phyloP scores from a whole-genome alignment of 2,329 filamentous ascomycete species.

The Fusarium globosum region DNA sequence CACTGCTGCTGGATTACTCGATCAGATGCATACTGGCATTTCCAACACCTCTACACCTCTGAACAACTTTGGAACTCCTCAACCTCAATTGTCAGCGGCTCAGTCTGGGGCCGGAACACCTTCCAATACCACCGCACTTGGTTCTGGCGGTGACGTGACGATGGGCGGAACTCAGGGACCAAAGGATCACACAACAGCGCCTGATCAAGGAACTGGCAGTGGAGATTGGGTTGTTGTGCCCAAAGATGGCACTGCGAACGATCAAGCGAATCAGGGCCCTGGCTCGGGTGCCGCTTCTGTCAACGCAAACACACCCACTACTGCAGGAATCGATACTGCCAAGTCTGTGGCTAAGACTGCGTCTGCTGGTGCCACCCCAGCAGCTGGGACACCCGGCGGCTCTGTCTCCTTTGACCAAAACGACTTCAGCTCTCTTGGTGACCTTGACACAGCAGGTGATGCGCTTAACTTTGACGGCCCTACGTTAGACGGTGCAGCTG shows the following conservation, averaged over 20 bases:
- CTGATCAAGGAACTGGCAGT: slow-evolving; percentile 62
- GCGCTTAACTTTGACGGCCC: slow-evolving; percentile 75
- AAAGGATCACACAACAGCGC: slow-evolving; percentile 55
- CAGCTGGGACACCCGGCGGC: slow-evolving; percentile 51
- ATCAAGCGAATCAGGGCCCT: slow-evolving; percentile 36
- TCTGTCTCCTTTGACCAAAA: slow-evolving; percentile 63
- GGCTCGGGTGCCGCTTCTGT: slow-evolving; percentile 27
- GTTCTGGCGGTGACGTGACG: slow-evolving; percentile 52
- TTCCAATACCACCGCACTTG: slow-evolving; percentile 59
- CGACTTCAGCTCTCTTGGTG: slow-evolving; percentile 72
- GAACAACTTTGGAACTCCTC: slow-evolving; percentile 70
- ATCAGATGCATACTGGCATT: slow-evolving; percentile 74
- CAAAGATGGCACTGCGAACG: slow-evolving; percentile 65
- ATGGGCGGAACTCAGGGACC: slow-evolving; percentile 65
- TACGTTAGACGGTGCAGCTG: slow-evolving; percentile 57
- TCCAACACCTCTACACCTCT: slow-evolving; percentile 70
- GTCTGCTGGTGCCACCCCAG: slow-evolving; percentile 40
- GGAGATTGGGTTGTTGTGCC: slow-evolving; percentile 83
- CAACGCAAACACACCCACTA: slow-evolving; percentile 49
- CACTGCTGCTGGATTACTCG: slow-evolving; percentile 72
- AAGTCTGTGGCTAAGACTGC: slow-evolving; percentile 36
- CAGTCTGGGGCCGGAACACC: slow-evolving; percentile 70
- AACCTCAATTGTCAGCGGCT: slow-evolving; percentile 65
- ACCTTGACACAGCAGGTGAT: slow-evolving; percentile 77
- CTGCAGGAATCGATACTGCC: slow-evolving; percentile 33